phyloP scores from a whole-genome alignment of 1,284 basidiomycete species.

The Tremellales sp. region DNA sequence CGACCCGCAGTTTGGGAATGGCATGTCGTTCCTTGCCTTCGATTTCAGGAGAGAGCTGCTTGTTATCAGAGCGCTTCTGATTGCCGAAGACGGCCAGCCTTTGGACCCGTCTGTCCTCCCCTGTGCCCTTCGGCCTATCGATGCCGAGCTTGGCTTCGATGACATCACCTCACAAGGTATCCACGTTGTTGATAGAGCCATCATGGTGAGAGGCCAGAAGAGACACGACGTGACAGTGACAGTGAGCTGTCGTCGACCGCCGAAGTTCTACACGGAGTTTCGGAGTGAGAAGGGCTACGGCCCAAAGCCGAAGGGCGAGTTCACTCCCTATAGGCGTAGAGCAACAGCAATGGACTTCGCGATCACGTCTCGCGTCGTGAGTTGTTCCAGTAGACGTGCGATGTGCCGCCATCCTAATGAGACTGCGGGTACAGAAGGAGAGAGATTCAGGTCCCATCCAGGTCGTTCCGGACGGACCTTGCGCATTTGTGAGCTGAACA shows the following conservation, averaged over 20 bases:
- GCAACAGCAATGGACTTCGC: conserved; percentile 44
- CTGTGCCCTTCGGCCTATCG: conserved; percentile 30
- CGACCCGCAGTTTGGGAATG: conserved; percentile 6
- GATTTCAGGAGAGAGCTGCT: conserved; percentile 33
- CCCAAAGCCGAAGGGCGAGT: not conserved
- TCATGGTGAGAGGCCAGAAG: not conserved
- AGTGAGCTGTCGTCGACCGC: conserved; percentile 35
- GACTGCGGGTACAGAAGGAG: conserved; percentile 32
- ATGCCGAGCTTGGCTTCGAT: conserved; percentile 39
- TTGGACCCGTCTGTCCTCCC: conserved; percentile 15
- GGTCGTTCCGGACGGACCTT: conserved; percentile 34
- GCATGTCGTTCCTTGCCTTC: conserved; percentile 35
- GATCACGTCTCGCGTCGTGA: conserved; percentile 11
- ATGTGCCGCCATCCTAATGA: conserved; percentile 11
- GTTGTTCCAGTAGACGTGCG: not conserved
- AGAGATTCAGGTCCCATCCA: conserved; percentile 28
- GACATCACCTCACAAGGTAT: conserved; percentile 40
- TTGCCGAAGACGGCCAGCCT: conserved; percentile 5
- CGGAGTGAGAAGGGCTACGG: conserved; percentile 14
- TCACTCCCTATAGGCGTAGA: conserved; percentile 22
- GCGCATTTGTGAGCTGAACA: conserved; percentile 26
- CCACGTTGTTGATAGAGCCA: conserved; percentile 16
- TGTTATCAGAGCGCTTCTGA: conserved; percentile 22
- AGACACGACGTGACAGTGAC: conserved; percentile 30
- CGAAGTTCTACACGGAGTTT: conserved; percentile 33